These are phyloP conservation scores for Saturnispora besseyi DNA, from an alignment of 805 yeast genomes.

Conservation along the genomic window DNA sequence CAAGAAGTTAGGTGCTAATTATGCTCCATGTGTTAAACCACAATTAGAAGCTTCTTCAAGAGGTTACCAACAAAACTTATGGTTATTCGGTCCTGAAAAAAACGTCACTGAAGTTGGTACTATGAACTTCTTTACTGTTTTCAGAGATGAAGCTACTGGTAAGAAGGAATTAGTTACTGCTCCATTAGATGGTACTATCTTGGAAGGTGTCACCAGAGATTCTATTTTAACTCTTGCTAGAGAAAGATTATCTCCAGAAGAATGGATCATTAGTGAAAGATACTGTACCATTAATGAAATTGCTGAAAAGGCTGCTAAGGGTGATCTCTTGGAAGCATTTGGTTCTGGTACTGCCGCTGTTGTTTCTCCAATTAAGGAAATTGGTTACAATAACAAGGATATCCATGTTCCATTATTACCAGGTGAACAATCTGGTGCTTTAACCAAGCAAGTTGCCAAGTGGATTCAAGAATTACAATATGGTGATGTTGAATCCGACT, in stretches of 20 bases:
- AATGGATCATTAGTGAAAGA: slow-evolving; percentile 83
- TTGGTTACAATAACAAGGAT: slow-evolving; percentile 67
- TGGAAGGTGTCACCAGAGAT: slow-evolving; percentile 95
- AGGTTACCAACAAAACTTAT: slow-evolving; percentile 93
- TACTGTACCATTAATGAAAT: slow-evolving; percentile 76
- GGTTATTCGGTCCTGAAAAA: slow-evolving; percentile 89
- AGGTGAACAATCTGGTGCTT: slow-evolving; percentile 70
- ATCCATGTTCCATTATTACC: slow-evolving; percentile 72
- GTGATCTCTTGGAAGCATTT: slow-evolving; percentile 86
- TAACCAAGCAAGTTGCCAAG: slow-evolving; percentile 66
- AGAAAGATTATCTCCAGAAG: slow-evolving; percentile 60
- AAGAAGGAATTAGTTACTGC: slow-evolving; percentile 91
- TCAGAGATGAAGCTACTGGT: slow-evolving; percentile 65
- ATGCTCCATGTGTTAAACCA: slow-evolving; percentile 91
- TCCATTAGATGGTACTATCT: slow-evolving; percentile 93
- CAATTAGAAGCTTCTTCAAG: slow-evolving; percentile 82
- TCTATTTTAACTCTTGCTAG: slow-evolving; percentile 72
- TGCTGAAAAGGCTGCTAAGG: slow-evolving; percentile 63
- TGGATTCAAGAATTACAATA: slow-evolving; percentile 92
- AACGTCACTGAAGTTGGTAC: slow-evolving; percentile 95
- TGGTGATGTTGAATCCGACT: slow-evolving; percentile 64
- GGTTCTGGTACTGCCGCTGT: slow-evolving; percentile 98
- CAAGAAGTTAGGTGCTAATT: slow-evolving; percentile 93
- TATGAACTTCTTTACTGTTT: slow-evolving; percentile 89
- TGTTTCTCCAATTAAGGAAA: slow-evolving; percentile 85